Conservation (phyloP, 2,329 filamentous ascomycete genomes). For the Fusarium foetens region DNA sequence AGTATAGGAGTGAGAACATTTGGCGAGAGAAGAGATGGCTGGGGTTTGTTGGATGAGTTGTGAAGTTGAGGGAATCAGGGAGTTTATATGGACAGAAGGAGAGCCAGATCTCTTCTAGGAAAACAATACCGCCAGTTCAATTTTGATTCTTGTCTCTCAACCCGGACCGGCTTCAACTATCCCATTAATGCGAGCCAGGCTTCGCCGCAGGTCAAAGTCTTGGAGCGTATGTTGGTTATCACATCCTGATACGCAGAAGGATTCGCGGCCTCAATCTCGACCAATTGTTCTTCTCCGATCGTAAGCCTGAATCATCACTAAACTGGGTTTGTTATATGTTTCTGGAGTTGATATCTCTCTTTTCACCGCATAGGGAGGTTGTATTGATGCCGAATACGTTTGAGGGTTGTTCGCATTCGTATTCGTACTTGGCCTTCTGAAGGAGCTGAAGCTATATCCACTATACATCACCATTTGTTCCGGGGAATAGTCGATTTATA, state of each 20-base stretch:
- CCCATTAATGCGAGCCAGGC: background rate
- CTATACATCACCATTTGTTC: background rate
- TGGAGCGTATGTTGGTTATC: background rate
- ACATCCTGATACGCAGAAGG: constrained; percentile 5
- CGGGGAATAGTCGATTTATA: background rate
- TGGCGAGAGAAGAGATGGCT: background rate
- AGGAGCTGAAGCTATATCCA: constrained; percentile 3
- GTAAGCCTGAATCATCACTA: background rate
- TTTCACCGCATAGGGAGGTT: background rate
- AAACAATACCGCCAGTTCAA: background rate
- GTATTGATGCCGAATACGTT: constrained; percentile 13
- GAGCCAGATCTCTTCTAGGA: background rate
- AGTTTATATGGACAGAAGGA: constrained; percentile 9
- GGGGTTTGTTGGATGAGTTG: background rate
- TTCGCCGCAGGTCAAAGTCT: background rate
- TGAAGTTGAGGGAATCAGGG: background rate
- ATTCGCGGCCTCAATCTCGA: background rate
- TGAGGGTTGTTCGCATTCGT: constrained; percentile 13
- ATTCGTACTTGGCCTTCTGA: constrained; percentile 6
- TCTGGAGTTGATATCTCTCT: background rate
- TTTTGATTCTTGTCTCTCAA: background rate
- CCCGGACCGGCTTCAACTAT: too few species aligned
- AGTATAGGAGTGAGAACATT: constrained; percentile 17
- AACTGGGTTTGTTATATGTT: background rate
- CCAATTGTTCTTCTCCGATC: background rate